Conservation (phyloP, 768 basidiomycete species). For the Neoboletus magnificus region DNA sequence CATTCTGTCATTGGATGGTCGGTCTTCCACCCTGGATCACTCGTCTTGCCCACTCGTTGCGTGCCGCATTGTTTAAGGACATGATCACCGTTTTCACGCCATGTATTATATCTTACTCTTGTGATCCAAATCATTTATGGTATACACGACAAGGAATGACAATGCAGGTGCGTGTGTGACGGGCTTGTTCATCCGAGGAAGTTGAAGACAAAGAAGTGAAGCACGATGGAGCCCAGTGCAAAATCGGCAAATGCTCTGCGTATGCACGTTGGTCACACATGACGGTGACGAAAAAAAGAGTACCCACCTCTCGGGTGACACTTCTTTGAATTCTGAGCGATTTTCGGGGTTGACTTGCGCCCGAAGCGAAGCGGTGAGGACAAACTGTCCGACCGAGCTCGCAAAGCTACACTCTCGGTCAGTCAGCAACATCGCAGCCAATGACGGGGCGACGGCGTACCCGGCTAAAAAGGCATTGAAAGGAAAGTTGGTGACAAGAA, state of each 20-base stretch:
- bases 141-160: neutral
- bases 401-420: slow-evolving; percentile 62
- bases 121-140: neutral
- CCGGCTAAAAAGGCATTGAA: slow-evolving; percentile 97
- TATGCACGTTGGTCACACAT: neutral
- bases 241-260: slow-evolving; percentile 96
- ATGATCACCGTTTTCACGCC: neutral
- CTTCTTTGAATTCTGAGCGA: slow-evolving; percentile 76
- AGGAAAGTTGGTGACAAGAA: slow-evolving; percentile 88
- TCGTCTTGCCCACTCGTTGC: neutral
- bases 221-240: slow-evolving; percentile 87
- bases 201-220: slow-evolving; percentile 99
- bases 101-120: slow-evolving; percentile 14
- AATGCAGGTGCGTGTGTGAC: neutral
- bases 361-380: slow-evolving; percentile 87
- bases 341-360: slow-evolving; percentile 90
- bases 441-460: slow-evolving; percentile 45
- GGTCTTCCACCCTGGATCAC: neutral
- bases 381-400: slow-evolving; percentile 95
- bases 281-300: neutral
- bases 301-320: slow-evolving; percentile 89
- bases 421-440: neutral
- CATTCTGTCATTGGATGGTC: neutral
- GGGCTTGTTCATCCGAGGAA: slow-evolving; percentile 72
- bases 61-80: neutral